phyloP scores from a whole-genome alignment of 257 asterid genomes.

The Cruciata laevipes region DNA sequence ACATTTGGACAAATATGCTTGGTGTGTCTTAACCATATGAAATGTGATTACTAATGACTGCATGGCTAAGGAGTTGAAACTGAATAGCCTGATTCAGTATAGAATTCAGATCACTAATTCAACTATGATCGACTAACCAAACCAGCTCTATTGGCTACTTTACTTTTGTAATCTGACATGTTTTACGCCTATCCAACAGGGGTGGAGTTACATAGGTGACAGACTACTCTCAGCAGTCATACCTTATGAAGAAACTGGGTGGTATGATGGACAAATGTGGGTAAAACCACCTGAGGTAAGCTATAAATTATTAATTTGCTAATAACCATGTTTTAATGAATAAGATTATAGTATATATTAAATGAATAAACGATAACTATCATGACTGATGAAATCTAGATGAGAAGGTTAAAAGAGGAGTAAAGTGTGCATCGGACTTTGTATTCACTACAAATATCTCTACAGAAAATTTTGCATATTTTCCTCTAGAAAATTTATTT shows the following conservation, averaged over 20 bases:
- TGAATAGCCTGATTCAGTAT: not conserved
- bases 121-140: not conserved
- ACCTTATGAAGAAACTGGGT: conserved; percentile 88
- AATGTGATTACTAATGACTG: not conserved
- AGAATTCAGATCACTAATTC: not conserved
- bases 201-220: conserved; percentile 91
- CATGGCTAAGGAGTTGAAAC: not conserved
- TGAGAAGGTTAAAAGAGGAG: not conserved
- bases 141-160: not conserved
- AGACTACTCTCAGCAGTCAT: conserved; percentile 81
- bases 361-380: not conserved
- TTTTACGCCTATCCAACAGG: conserved; percentile 33
- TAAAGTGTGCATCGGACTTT: not conserved
- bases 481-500: not conserved
- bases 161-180: not conserved
- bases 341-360: not conserved
- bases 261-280: conserved; percentile 98
- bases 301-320: not conserved
- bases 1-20: not conserved
- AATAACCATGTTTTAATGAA: not conserved
- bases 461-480: not conserved
- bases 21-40: not conserved
- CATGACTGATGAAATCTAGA: conserved; percentile 4
- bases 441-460: not conserved
- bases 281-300: conserved; percentile 92